Evolutionary conservation across 1,284 basidiomycete species (phyloP), one percentile per base, ranked within the genome.

Genomic region (Rhodotorula sp.): DNA sequence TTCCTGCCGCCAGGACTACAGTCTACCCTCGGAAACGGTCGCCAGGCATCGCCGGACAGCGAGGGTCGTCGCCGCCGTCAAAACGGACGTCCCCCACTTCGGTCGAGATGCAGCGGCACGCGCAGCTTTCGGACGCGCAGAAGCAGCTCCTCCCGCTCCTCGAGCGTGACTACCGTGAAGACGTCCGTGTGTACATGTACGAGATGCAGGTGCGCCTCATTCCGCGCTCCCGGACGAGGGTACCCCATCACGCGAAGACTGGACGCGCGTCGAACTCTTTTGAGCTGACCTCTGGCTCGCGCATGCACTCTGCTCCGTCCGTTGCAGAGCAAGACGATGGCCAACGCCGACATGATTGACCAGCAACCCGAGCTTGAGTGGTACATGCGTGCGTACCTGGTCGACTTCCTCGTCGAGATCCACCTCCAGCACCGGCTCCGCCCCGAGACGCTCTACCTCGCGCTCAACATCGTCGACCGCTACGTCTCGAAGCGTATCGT

Each of bases 401-500:
- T 99, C 78, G 96, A 99, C 81, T 99, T 99, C 81, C 87, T 99
- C 77, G 90, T 99, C 80, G 96, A 99, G 82, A 92, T 99, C 75
- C 96, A 99, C 82, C 93, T 95, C 79, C 92, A 91, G 72, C 94
- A 97, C 84, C 87, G 94, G 55, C 87, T 99, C 53, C 92, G 95
- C 48, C 94, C 96, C 16, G 96, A 99, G 83, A 99, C 96, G 2
- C 87, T 99, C 69, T 99, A 97, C 82, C 90, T 99, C 79, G 91
- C 95, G 34, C 87, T 98, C 83, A 99, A 99, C 84, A 95, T 99
- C 80, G 89, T 99, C 80, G 96, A 99, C 82, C 93, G 96, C 76
- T 99, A 99, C 81, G 92, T 99, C 40, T 98, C 96, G 62, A 93
- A 94, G 76, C 91, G 96, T 56, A 90, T 99, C 75, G 96, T 99